phyloP scores from a whole-genome alignment of 2,329 filamentous ascomycete species.

The Lasiodiplodia gonubiensis region DNA sequence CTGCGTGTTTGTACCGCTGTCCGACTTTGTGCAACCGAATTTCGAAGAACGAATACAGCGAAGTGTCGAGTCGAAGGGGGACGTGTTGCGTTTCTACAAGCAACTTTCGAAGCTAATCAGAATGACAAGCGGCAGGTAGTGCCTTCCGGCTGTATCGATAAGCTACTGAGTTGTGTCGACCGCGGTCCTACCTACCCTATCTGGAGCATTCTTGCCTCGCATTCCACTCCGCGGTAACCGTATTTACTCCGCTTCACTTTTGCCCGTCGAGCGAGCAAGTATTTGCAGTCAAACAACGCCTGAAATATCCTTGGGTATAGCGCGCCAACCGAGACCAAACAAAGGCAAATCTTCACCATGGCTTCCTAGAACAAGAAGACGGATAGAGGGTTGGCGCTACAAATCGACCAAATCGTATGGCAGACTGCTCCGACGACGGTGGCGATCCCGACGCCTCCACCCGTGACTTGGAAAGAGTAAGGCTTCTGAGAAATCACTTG shows the following conservation, averaged over 20 bases:
- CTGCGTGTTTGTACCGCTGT: not conserved
- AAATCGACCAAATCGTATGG: not conserved
- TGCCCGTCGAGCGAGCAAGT: no score
- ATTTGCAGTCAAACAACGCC: no score
- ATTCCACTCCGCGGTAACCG: no score
- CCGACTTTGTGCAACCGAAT: not conserved
- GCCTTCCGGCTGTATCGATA: not conserved
- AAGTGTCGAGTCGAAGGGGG: no score
- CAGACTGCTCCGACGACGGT: not conserved
- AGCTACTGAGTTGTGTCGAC: no score
- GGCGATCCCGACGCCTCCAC: not conserved
- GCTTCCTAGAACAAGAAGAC: not conserved
- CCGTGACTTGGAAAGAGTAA: not conserved
- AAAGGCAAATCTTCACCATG: no score
- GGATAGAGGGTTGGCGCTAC: not conserved
- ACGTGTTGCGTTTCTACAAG: not conserved
- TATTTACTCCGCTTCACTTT: no score
- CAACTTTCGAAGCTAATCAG: not conserved
- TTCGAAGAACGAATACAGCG: not conserved
- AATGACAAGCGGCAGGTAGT: not conserved
- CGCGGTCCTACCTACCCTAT: no score
- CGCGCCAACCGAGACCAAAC: no score
- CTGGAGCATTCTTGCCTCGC: no score
- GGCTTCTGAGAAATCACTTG: no score
- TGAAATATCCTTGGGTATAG: no score